These are phyloP conservation scores for Pichia cephalocereana DNA, from an alignment of 805 yeast genomes.

Conservation along the genomic window DNA sequence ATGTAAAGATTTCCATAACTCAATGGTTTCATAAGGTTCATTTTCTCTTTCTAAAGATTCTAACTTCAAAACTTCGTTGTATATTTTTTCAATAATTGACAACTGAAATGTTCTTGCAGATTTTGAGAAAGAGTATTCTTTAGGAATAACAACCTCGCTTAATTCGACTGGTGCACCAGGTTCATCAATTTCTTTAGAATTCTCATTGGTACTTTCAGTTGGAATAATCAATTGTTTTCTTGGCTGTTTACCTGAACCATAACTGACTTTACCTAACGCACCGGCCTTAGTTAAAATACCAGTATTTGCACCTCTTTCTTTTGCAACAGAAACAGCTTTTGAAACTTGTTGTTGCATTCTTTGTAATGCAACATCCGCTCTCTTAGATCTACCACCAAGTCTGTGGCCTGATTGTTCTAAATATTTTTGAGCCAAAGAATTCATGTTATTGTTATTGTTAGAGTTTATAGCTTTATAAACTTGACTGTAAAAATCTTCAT, in stretches of 20 bases:
- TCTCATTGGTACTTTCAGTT: constrained; percentile 17
- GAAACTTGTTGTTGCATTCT: constrained; percentile 98
- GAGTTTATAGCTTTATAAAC: constrained; percentile 71
- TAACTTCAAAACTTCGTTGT: constrained; percentile 63
- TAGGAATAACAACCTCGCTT: constrained; percentile 21
- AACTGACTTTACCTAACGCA: constrained; percentile 79
- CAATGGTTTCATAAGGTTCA: constrained; percentile 34
- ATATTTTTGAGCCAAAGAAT: constrained; percentile 87
- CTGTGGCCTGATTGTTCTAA: constrained; percentile 87
- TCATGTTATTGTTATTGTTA: constrained; percentile 50
- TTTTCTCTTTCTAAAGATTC: constrained; percentile 67
- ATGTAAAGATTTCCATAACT: constrained; percentile 71
- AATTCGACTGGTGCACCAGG: not conserved
- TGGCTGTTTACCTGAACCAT: constrained; percentile 75
- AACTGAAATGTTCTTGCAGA: constrained; percentile 45
- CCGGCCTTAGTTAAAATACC: constrained; percentile 64
- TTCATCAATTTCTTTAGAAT: constrained; percentile 6
- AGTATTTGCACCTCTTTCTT: constrained; percentile 62
- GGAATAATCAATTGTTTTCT: constrained; percentile 69
- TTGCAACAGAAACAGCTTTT: constrained; percentile 91
- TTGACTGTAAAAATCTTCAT: constrained; percentile 94
- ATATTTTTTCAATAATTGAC: constrained; percentile 68
- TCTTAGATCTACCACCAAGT: constrained; percentile 72
- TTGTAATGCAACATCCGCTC: constrained; percentile 86
- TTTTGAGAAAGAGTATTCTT: constrained; percentile 24